Evolutionary conservation across 2,329 filamentous ascomycete species (phyloP).

Genomic region (Lasiodiplodia sp.): DNA sequence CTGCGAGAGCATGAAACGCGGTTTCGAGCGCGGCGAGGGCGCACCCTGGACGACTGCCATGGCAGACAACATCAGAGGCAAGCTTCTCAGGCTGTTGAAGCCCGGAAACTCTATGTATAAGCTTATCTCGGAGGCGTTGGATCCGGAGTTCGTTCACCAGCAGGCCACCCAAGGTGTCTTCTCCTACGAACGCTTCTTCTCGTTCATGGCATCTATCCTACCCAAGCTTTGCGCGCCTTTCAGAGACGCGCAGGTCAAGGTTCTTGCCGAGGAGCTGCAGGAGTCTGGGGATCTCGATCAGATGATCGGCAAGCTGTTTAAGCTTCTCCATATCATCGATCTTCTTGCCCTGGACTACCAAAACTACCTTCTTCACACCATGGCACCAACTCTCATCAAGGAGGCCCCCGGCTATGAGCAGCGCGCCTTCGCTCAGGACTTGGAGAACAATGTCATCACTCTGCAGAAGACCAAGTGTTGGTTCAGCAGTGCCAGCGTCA

Average conservation of each 20-base stretch:
- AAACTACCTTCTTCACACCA: constrained; percentile 78
- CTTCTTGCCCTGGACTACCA: constrained; percentile 81
- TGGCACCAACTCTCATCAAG: constrained; percentile 74
- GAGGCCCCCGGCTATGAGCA: constrained; percentile 77
- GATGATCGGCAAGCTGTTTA: constrained; percentile 78
- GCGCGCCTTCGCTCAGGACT: constrained; percentile 71
- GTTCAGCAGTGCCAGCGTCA: constrained; percentile 70
- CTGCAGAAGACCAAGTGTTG: constrained; percentile 68
- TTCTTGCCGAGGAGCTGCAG: constrained; percentile 67
- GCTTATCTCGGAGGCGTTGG: constrained; percentile 77
- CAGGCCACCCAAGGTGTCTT: constrained; percentile 77
- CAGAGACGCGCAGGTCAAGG: constrained; percentile 77
- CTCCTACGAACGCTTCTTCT: constrained; percentile 82
- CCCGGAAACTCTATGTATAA: constrained; percentile 76
- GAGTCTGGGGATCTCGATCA: constrained; percentile 60
- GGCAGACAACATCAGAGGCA: constrained; percentile 73
- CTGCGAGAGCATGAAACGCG: constrained; percentile 67
- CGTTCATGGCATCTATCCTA: constrained; percentile 75
- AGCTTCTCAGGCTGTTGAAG: constrained; percentile 75
- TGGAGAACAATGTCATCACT: constrained; percentile 63
- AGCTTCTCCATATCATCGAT: constrained; percentile 77
- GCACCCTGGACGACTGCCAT: constrained; percentile 74
- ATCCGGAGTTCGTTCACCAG: constrained; percentile 72
- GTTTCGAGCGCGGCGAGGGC: constrained; percentile 69
- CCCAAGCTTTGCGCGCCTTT: constrained; percentile 83